phyloP scores from a whole-genome alignment of 2,329 filamentous ascomycete species.

The Amphichorda felina region DNA sequence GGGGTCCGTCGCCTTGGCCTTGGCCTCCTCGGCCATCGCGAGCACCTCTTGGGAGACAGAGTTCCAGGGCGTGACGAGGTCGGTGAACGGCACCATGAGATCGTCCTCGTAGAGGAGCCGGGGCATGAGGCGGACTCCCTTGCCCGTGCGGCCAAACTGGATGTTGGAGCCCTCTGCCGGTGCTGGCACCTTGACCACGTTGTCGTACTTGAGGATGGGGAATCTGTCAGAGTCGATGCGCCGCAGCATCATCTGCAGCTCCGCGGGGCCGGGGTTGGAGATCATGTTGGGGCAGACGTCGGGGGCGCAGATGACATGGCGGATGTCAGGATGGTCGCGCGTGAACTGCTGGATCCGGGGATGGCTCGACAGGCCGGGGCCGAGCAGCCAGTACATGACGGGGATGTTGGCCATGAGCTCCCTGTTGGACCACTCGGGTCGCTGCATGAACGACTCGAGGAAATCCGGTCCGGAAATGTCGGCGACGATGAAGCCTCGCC shows the following conservation, averaged over 20 bases:
- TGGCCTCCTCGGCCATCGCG: conserved; percentile 39
- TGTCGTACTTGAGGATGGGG: conserved; percentile 54
- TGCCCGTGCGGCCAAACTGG: conserved; percentile 30
- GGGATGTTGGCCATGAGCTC: conserved; percentile 56
- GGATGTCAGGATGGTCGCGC: conserved; percentile 40
- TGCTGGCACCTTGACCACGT: conserved; percentile 19
- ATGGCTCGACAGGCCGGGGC: conserved; percentile 52
- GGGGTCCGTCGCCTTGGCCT: conserved; percentile 23
- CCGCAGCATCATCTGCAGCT: conserved; percentile 56
- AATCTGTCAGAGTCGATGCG: conserved; percentile 66
- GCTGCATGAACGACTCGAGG: conserved; percentile 54
- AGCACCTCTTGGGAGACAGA: conserved; percentile 12
- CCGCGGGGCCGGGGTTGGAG: conserved; percentile 53
- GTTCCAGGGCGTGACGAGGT: conserved; percentile 25
- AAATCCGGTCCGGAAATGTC: conserved; percentile 66
- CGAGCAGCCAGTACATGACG: conserved; percentile 73
- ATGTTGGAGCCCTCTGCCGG: conserved; percentile 13
- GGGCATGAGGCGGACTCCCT: conserved; percentile 34
- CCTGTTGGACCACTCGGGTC: conserved; percentile 58
- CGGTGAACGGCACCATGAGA: conserved; percentile 27
- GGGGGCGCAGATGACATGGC: conserved; percentile 67
- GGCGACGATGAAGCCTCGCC: conserved; percentile 65
- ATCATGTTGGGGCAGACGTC: conserved; percentile 70
- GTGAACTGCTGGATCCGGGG: conserved; percentile 59
- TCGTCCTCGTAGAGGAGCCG: conserved; percentile 31